Evolutionary conservation across 371 early-diverging fungal species (phyloP).

Genomic region (Lichtheimia hyalospora): DNA sequence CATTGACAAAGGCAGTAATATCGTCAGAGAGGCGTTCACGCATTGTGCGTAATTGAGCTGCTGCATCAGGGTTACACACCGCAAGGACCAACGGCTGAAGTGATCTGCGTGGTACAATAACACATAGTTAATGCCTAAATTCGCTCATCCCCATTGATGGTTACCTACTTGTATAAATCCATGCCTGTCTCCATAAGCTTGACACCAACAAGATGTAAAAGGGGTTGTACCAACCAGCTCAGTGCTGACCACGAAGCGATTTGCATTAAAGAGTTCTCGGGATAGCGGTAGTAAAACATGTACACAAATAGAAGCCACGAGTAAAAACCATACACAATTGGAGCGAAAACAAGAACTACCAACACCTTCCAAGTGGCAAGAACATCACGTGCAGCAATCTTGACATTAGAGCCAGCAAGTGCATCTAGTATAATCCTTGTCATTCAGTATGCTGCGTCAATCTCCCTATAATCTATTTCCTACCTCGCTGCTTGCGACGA

Average conservation of each 20-base stretch:
- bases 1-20: slow-evolving; percentile 40
- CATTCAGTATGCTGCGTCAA: not conserved
- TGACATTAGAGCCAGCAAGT: slow-evolving; percentile 75
- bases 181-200: slow-evolving; percentile 59
- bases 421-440: slow-evolving; percentile 53
- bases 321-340: slow-evolving; percentile 63
- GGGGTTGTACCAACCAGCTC: slow-evolving; percentile 45
- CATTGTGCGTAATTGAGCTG: slow-evolving; percentile 23
- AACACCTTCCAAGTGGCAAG: slow-evolving; percentile 88
- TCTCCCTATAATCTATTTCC: not conserved
- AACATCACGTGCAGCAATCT: slow-evolving; percentile 84
- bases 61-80: slow-evolving; percentile 19
- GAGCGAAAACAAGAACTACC: slow-evolving; percentile 61
- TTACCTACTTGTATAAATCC: slow-evolving; percentile 53
- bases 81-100: slow-evolving; percentile 25
- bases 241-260: slow-evolving; percentile 9
- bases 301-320: slow-evolving; percentile 32
- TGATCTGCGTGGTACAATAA: slow-evolving; percentile 10
- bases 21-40: slow-evolving; percentile 27
- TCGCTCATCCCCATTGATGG: not conserved
- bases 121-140: not conserved
- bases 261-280: slow-evolving; percentile 1
- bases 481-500: slow-evolving; percentile 60
- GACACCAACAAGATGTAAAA: slow-evolving; percentile 53
- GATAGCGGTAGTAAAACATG: slow-evolving; percentile 13